phyloP scores from a whole-genome alignment of 495 filamentous ascomycete species.

The Pseudevernia furfuracea region DNA sequence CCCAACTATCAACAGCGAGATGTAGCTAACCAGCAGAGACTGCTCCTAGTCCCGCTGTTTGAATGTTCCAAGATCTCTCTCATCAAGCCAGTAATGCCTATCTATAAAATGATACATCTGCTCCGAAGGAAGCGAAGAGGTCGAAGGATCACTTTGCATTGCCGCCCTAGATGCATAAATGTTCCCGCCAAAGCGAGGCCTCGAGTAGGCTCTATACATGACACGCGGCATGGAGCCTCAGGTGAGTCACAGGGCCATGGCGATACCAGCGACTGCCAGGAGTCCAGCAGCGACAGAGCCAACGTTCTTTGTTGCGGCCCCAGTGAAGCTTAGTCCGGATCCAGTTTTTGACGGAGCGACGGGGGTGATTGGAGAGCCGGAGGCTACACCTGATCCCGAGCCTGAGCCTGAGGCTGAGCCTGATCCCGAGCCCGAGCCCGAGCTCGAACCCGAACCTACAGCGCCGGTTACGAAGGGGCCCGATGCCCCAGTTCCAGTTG shows the following conservation, averaged over 20 bases:
- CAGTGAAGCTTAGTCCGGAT: constrained; percentile 20
- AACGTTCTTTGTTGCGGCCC: constrained; percentile 24
- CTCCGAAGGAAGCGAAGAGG: constrained; percentile 8
- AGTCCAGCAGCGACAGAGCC: constrained; percentile 26
- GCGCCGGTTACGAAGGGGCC: constrained; percentile 8
- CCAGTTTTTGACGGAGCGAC: constrained; percentile 19
- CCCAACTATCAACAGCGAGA: constrained; percentile 1
- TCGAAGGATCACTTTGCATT: constrained; percentile 2
- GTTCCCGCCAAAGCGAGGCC: constrained; percentile 7
- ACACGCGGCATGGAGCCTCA: constrained; percentile 10
- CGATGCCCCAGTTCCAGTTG: constrained; percentile 13
- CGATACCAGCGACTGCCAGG: constrained; percentile 23
- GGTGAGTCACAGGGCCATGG: constrained; percentile 20
- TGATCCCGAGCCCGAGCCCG: constrained; percentile 9
- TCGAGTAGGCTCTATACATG: constrained; percentile 11
- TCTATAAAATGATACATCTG: constrained; percentile 12
- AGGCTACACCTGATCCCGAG: constrained; percentile 15
- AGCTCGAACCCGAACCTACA: constrained; percentile 14
- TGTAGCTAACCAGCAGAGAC: constrained; percentile 4
- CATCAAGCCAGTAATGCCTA: constrained; percentile 1
- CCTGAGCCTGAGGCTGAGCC: constrained; percentile 14
- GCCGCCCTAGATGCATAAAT: constrained; percentile 10
- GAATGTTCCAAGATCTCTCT: constrained; percentile 7
- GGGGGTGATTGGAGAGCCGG: constrained; percentile 25
- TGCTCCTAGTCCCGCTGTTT: constrained; percentile 7